A percentile compares a stretch with the other conserved stretches of the same genome.
These are phyloP conservation scores for Clonostachys chloroleuca DNA, from an alignment of 2,329 filamentous ascomycete genomes.

Conservation along the genomic window DNA sequence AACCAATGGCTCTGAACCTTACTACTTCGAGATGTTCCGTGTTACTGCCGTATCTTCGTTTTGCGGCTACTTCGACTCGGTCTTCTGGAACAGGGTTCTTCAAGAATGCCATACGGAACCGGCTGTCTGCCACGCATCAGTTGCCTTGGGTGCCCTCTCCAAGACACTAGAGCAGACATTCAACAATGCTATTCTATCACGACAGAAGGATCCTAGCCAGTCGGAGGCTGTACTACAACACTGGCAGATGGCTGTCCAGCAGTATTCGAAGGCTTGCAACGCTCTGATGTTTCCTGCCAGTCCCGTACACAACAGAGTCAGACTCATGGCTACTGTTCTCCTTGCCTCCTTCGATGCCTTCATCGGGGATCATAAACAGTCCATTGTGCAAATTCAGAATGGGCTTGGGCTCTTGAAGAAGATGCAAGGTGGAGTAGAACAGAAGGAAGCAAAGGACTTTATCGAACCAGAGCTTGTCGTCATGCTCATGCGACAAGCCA, in stretches of 20 bases:
- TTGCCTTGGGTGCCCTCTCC: slow-evolving; percentile 63
- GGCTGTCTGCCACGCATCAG: slow-evolving; percentile 60
- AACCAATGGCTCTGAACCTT: slow-evolving; percentile 45
- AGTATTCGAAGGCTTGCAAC: slow-evolving; percentile 54
- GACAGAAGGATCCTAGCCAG: slow-evolving; percentile 1
- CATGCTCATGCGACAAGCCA: slow-evolving; percentile 59
- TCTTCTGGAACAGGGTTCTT: slow-evolving; percentile 61
- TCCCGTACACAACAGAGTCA: slow-evolving; percentile 39
- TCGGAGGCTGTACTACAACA: slow-evolving; percentile 38
- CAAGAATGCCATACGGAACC: slow-evolving; percentile 59
- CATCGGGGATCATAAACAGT: slow-evolving; percentile 57
- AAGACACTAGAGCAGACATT: slow-evolving; percentile 56
- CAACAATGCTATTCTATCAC: slow-evolving; percentile 13
- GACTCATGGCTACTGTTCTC: slow-evolving; percentile 61
- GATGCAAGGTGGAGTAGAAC: slow-evolving; percentile 23
- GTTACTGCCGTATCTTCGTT: slow-evolving; percentile 57
- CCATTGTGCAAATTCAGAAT: slow-evolving; percentile 56
- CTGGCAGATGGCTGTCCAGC: slow-evolving; percentile 55
- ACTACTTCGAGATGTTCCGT: slow-evolving; percentile 60
- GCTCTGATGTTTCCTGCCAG: slow-evolving; percentile 39
- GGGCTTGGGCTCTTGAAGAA: slow-evolving; percentile 51
- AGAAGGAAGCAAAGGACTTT: slow-evolving; percentile 30
- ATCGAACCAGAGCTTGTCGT: slow-evolving; percentile 56
- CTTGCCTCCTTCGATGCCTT: slow-evolving; percentile 67
- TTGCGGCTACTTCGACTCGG: slow-evolving; percentile 62